phyloP scores from a whole-genome alignment of 2,329 filamentous ascomycete genomes.

The Talaromyces sp. region DNA sequence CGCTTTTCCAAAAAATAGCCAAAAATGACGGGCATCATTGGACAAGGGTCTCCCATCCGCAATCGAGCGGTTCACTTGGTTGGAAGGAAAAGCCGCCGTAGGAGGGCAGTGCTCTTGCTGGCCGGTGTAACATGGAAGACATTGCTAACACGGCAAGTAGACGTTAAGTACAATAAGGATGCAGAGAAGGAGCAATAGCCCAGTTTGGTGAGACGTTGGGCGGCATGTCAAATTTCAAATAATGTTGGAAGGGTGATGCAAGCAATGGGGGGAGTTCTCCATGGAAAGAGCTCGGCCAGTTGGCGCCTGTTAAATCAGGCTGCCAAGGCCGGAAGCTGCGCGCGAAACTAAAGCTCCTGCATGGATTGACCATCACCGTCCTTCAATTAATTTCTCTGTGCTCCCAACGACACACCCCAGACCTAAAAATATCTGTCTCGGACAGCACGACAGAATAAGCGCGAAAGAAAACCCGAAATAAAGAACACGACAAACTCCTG shows the following conservation, averaged over 20 bases:
- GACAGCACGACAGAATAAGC: background rate
- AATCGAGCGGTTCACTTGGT: background rate
- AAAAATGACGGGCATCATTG: background rate
- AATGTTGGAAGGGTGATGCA: background rate
- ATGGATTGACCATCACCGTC: background rate
- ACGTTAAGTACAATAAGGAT: background rate
- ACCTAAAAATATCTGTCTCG: constrained; percentile 5
- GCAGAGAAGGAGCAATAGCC: constrained; percentile 8
- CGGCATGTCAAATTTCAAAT: background rate
- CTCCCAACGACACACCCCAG: background rate
- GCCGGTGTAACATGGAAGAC: constrained; percentile 7
- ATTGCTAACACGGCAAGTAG: background rate
- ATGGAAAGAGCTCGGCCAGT: background rate
- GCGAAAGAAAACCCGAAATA: background rate
- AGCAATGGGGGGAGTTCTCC: background rate
- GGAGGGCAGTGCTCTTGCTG: background rate
- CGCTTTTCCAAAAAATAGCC: background rate
- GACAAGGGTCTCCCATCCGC: background rate
- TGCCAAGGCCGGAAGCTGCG: constrained; percentile 17
- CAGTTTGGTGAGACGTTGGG: background rate
- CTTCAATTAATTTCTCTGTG: background rate
- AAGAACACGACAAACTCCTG: background rate
- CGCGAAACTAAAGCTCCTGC: background rate
- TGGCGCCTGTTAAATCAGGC: constrained; percentile 11
- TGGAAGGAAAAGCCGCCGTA: constrained; percentile 4